Evolutionary conservation across 2,329 filamentous ascomycete genomes (phyloP), one percentile per base, ranked within the genome.

Genomic region (Arthrobotrys pseudoclavata): DNA sequence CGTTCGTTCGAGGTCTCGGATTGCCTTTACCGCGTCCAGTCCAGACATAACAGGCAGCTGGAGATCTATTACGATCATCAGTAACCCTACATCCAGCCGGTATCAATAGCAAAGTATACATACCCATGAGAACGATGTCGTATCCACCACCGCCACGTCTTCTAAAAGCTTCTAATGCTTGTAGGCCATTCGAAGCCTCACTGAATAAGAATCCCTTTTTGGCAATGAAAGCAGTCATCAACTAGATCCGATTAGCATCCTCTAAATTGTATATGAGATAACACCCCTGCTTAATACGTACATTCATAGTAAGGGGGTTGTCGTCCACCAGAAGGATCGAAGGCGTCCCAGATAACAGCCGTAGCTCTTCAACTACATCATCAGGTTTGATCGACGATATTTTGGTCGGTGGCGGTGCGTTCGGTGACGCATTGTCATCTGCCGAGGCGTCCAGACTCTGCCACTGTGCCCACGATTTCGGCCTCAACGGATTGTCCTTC

Each of bases 41-140:
- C 79, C 82, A 64, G 63, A 80, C 79, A 79, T 80, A 20, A 77
- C 80, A 66, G 53, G 76, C 47, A 77, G 81, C 80, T 69, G 69
- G 9, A 78, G 69, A 69, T 79, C 68, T 79, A 50, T 66, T 29
- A 66, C 29, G 48, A n/a, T 24, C 15, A 62, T 50, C 34, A 31
- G 34, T 76, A 57, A 60, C 78, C 55, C 67, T 7, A 15, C 10
- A 53, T 12, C 34, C 7, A 26, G 20, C 48, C 31, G 13, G 9
- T 18, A 37, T 50, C 42, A 60, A 22, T 42, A 52, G 15, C 6
- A 18, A 34, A 37, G 50, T 9, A 9, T n/a, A 31, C 78, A 79
- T 75, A 81, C 78, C 86, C 86, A 88, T 88, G 22, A 87, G 84
- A 1, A 88, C 84, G 48, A 87, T 84, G 45, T 85, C 84, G 60